phyloP scores from a whole-genome alignment of 73 alveolate species.

The Vitrella brassicaformis region DNA sequence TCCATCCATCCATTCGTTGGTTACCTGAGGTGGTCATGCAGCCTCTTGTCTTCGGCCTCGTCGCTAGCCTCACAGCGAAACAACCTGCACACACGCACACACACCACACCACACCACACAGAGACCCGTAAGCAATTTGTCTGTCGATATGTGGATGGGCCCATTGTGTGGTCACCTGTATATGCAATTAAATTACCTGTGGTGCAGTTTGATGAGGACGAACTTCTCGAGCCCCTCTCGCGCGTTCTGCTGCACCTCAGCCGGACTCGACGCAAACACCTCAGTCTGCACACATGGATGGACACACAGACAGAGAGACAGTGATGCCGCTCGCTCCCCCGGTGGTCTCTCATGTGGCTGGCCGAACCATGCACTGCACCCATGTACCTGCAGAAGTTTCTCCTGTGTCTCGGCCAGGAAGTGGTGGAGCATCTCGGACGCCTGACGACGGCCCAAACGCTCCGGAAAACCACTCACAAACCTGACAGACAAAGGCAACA shows the following conservation, averaged over 20 bases:
- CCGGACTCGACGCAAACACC: background rate
- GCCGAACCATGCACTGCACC: no score
- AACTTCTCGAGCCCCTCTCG: background rate
- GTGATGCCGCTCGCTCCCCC: background rate
- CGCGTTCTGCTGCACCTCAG: background rate
- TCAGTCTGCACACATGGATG: background rate
- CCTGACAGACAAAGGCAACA: no score
- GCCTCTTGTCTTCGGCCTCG: background rate
- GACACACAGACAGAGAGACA: background rate
- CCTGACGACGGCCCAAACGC: no score
- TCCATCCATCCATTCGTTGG: no score
- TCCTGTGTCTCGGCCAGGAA: background rate
- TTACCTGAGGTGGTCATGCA: no score
- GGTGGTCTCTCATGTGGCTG: background rate
- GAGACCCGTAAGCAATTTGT: background rate
- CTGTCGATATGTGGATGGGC: no score
- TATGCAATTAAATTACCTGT: no score
- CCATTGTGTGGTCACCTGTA: no score
- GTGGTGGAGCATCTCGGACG: background rate
- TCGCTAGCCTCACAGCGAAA: background rate
- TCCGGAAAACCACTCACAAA: no score
- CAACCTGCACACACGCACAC: background rate
- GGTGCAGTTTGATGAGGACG: background rate
- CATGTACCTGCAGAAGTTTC: no score
- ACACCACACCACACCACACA: background rate